Conservation (phyloP, 441 rosid species). For the Manihot esculenta region DNA sequence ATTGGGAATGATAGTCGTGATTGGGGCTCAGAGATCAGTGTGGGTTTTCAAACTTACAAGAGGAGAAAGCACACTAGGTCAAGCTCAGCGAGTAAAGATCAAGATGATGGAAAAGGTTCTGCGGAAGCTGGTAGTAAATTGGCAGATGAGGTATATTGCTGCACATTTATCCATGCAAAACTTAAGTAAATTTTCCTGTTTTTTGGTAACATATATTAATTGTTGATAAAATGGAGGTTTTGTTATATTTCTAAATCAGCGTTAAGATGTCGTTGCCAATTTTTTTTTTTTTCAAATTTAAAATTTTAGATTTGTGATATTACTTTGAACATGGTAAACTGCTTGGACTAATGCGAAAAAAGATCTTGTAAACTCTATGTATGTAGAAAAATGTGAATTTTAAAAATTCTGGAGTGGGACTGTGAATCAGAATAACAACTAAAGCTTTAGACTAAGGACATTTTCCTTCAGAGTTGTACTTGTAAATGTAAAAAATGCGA, state of each 20-base stretch:
- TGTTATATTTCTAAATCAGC: background rate
- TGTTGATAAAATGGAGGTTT: constrained; percentile 9
- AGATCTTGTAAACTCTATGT: background rate
- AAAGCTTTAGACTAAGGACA: background rate
- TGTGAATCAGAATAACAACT: background rate
- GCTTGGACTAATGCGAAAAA: background rate
- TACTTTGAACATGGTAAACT: background rate
- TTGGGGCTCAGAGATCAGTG: constrained; percentile 39
- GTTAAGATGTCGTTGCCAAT: background rate
- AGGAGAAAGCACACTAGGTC: constrained; percentile 53
- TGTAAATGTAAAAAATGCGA: background rate
- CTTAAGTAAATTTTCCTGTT: background rate
- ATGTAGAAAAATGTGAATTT: background rate
- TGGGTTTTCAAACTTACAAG: constrained; percentile 60
- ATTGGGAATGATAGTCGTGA: constrained; percentile 36
- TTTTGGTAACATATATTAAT: background rate
- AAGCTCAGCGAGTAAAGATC: constrained; percentile 39
- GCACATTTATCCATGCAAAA: background rate
- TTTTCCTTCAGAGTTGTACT: background rate
- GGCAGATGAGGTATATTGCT: constrained; percentile 49
- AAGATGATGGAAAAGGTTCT: constrained; percentile 35
- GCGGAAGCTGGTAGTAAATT: constrained; percentile 35
- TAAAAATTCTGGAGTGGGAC: background rate
- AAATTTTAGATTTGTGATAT: background rate
- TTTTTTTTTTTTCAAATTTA: too few relatives aligned